These are phyloP conservation scores for Mycena citricolor DNA, from an alignment of 1,284 basidiomycete genomes.

Conservation along the genomic window DNA sequence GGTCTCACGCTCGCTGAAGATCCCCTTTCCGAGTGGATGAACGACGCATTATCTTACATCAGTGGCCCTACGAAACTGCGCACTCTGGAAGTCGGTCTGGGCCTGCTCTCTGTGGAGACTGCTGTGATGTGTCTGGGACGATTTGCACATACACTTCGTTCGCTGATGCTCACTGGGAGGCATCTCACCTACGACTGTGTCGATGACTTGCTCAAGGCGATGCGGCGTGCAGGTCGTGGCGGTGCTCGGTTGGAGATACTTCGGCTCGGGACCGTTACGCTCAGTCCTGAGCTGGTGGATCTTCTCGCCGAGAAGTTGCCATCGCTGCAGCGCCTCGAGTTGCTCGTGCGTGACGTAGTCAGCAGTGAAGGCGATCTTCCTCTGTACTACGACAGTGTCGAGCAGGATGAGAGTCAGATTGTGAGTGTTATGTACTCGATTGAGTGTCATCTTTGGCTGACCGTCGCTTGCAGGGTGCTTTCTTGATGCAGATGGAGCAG, in stretches of 20 bases:
- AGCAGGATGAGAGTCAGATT: slow-evolving; percentile 27
- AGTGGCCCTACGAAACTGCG: slow-evolving; percentile 29
- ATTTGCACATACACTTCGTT: slow-evolving; percentile 32
- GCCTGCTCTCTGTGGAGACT: slow-evolving; percentile 35
- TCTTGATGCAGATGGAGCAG: slow-evolving; percentile 33
- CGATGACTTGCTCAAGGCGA: slow-evolving; percentile 29
- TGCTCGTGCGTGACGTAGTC: slow-evolving; percentile 37
- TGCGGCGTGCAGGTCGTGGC: slow-evolving; percentile 12
- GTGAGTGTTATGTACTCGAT: too few species aligned
- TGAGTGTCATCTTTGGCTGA: slow-evolving; percentile 2
- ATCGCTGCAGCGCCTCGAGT: slow-evolving; percentile 32
- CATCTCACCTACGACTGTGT: slow-evolving; percentile 35
- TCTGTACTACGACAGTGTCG: slow-evolving; percentile 19
- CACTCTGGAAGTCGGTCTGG: slow-evolving; percentile 38
- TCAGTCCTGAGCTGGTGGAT: slow-evolving; percentile 41
- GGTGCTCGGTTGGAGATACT: slow-evolving; percentile 30
- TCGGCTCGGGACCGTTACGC: slow-evolving; percentile 36
- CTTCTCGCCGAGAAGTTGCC: slow-evolving; percentile 36
- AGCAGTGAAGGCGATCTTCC: slow-evolving; percentile 31
- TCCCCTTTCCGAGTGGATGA: slow-evolving; percentile 36
- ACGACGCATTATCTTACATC: slow-evolving; percentile 29
- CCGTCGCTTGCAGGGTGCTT: slow-evolving; percentile 21
- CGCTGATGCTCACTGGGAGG: slow-evolving; percentile 36
- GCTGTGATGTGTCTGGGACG: slow-evolving; percentile 32
- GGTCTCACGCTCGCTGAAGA: slow-evolving; percentile 29